Base-by-base conservation (phyloP, 192 early-diverging fungal species). In the Physocladia obscura region DNA sequence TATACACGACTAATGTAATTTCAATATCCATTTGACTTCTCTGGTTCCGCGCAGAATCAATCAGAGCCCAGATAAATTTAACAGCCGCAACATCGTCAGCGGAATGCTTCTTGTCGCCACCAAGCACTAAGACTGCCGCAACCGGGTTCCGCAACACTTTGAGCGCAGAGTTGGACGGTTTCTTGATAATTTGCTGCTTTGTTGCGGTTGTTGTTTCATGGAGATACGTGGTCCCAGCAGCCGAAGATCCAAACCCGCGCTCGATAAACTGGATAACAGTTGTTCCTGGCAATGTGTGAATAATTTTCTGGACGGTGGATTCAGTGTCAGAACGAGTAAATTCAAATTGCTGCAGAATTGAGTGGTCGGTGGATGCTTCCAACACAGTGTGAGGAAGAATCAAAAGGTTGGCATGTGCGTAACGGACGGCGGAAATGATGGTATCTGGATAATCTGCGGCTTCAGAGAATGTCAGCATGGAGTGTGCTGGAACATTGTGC, bases 301-400 rank as follows among this genome's bases (percentile, higher is more conserved):
- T 51, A 4, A 32, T 0, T 6, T 49, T 15, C 19, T 50, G 24
- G 17, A 47, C 62, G 13, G 52, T 65, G 49, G 49, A 65, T 13
- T 26, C n/a, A 22, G n/a, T 6, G 21, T 51, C 11, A 32, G 15
- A 17, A 27, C 51, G 30, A 35, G 17, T 13, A 36, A 17, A 27
- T 15, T n/a, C 11, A 13, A 15, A 11, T 11, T 21, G 6, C 8
- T 0, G 22, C 5, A 8, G 48, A 29, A 6, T 29, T 32, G 35
- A 35, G 19, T 8, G 49, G n/a, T 8, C 27, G 4, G 2, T 51
- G 32, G 24, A 4, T 32, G 44, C 35, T 34, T 65, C 52, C 15
- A 36, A 11, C 15, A 24, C 65, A 13, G 35, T 15, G 36, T 68
- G 65, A 40, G 65, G 65, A 38, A 68, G 37, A 57, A 68, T 57